Evolutionary conservation across 1,284 basidiomycete species (phyloP), one percentile per base, ranked within the genome.

Genomic region (Butyriboletus regius): DNA sequence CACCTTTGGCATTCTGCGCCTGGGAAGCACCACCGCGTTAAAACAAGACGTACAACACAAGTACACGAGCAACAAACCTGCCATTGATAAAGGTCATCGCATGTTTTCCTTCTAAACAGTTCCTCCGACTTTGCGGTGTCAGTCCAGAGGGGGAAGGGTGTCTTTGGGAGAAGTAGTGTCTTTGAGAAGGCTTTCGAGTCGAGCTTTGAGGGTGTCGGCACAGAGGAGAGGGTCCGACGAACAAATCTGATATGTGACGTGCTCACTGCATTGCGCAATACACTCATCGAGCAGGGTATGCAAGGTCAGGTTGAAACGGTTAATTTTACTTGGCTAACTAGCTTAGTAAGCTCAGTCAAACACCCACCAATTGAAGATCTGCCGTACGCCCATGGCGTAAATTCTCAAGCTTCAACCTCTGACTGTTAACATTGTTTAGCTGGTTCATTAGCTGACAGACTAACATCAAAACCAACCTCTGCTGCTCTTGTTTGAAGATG

Each of bases 91-190:
- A 98, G 74, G 3, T 79, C 77, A 31, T 83, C 81, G 33, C 86
- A 86, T 1, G 88, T 91, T 55, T 82, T 76, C 33, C 70, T 67
- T 47, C 80, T 75, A 59, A 85, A 85, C 17, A 75, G 72, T 20
- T 74, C 70, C 51, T 88, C 83, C 33, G 78, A 77, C 50, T 82
- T 79, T 9, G 76, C 72, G 3, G 85, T 80, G 61, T 91, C 82
- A 9, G 79, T 75, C 67, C 88, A 81, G 48, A 94, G 75, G 0
- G 89, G 82, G 63, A 98, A 91, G 0, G 72, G 58, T 0, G 94
- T 96, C 63, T 83, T 87, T 0, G 95, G 95, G 5, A 98, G 77
- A 5, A 82, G 75, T 7, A 98, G 72, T 1, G 92, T 91, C 39
- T 85, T 70, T n/a, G 79, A 73, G 61, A 75, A 83, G 4, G 53